Percentiles rank a stretch among this genome's conserved stretches.
Evolutionary conservation across 2,329 filamentous ascomycete species (phyloP).

Genomic region (Tolypocladium album): DNA sequence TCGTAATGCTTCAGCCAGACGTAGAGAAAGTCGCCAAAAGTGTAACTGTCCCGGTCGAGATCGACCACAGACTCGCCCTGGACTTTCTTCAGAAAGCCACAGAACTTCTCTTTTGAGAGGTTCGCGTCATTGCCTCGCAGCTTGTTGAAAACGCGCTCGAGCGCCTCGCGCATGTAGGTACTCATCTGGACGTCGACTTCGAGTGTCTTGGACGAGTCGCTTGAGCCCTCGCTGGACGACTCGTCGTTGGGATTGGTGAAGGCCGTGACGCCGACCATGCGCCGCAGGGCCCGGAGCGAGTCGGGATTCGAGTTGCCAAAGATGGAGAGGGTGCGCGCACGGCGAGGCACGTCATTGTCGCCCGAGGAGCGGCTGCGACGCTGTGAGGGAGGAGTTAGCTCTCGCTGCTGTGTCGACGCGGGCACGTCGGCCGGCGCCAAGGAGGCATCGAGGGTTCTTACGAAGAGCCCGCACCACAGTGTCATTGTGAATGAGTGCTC

Average conservation of each 20-base stretch:
- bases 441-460: conserved; percentile 5
- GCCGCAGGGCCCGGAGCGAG: conserved; percentile 16
- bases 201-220: conserved; percentile 1
- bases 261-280: conserved; percentile 22
- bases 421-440: not conserved
- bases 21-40: conserved; percentile 38
- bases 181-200: conserved; percentile 30
- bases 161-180: conserved; percentile 34
- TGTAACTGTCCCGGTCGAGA: conserved; percentile 30
- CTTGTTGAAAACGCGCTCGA: conserved; percentile 36
- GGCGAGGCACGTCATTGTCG: conserved; percentile 13
- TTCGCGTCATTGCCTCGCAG: conserved; percentile 23
- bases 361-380: conserved; percentile 5
- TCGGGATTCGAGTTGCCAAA: conserved; percentile 24
- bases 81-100: conserved; percentile 34
- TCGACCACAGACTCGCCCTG: conserved; percentile 33
- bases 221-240: conserved; percentile 13
- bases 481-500: conserved; percentile 6
- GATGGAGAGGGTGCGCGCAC: conserved; percentile 26
- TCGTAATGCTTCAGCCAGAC: conserved; percentile 32
- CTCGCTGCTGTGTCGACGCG: not conserved
- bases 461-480: conserved; percentile 12
- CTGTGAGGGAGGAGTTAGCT: not conserved
- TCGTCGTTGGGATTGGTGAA: conserved; percentile 11
- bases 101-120: conserved; percentile 27